These are phyloP conservation scores for Camellia sinensis DNA, from an alignment of 148 eudicot species.

Conservation along the genomic window DNA sequence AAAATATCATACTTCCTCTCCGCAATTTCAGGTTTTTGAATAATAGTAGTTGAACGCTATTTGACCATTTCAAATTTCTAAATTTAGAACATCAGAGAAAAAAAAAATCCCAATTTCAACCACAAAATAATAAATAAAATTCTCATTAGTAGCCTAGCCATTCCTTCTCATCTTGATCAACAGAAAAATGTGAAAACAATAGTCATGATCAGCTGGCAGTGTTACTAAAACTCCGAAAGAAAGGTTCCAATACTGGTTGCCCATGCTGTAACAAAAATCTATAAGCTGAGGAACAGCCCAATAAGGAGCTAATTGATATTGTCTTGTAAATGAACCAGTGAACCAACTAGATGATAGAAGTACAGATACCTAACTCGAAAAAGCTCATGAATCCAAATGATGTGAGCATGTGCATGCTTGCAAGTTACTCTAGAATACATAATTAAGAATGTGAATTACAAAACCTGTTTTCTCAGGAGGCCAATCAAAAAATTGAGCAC, in stretches of 20 bases:
- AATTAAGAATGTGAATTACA: background rate
- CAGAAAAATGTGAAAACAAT: background rate
- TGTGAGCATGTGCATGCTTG: background rate
- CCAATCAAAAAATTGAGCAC: conserved; percentile 73
- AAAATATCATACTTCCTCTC: too few species aligned
- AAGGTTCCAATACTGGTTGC: background rate
- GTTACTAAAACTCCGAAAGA: background rate
- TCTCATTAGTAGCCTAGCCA: too few species aligned
- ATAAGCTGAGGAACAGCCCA: background rate
- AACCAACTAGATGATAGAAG: background rate
- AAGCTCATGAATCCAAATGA: background rate
- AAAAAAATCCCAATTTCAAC: background rate
- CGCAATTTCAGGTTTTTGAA: too few species aligned
- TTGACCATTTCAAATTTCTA: too few species aligned
- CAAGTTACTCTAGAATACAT: too few species aligned
- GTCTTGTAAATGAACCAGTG: background rate
- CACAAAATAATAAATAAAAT: background rate
- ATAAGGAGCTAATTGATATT: background rate
- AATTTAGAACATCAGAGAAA: background rate
- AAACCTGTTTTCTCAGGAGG: conserved; percentile 92
- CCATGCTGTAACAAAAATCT: background rate
- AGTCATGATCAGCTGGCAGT: background rate
- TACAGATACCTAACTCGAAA: background rate
- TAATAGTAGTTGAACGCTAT: too few species aligned
- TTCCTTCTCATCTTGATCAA: background rate